Base-by-base conservation (phyloP, 331 rosid species). In the Acacia pycnantha region DNA sequence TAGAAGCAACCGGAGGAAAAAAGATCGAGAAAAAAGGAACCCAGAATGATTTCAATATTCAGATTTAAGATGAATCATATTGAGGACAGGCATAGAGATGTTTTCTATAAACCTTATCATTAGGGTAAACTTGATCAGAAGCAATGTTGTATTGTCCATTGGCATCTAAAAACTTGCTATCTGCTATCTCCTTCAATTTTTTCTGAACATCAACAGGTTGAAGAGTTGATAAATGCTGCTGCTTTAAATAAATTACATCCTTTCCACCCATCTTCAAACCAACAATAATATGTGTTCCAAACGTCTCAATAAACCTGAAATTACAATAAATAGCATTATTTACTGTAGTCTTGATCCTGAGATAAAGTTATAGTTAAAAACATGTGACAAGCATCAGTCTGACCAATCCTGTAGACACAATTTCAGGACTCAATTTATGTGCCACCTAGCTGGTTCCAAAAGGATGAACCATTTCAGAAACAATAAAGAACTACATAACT, bases 201-300 rank as follows among this genome's bases (percentile, higher is more conserved):
- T 93, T 93, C 85, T 95, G 98, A 78, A 95, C 90, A 83, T 93
- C 97, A 54, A 93, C 90, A 66, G 94, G 94, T 88, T 95, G 98
- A 79, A 95, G 92, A 83, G 86, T 81, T 68, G 98, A 93, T 70
- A 92, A 87, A 84, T 90, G 97, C 88, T 92, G 98, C 86, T 95
- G 98, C 89, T 93, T 95, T 93, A 95, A 80, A 85, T 90, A 95
- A 85, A 95, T 92, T 81, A 90, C 94, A 88, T 95, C 99, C 87
- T 93, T 95, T 79, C 99, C 99, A 13, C 99, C 99, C 97, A 95
- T 95, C 88, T 92, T 95, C 87, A 95, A 86, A 72, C 98, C 94
- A 88, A 93, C 98, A 85, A 93, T 90, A 71, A 95, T 88, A 85
- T 93, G 99, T 65, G 99, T 95, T 76, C 99, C 99, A 82, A 90